Evolutionary conservation across 192 early-diverging fungal species (phyloP), one percentile per base, ranked within the genome.

Genomic region (Dissophora ornata): DNA sequence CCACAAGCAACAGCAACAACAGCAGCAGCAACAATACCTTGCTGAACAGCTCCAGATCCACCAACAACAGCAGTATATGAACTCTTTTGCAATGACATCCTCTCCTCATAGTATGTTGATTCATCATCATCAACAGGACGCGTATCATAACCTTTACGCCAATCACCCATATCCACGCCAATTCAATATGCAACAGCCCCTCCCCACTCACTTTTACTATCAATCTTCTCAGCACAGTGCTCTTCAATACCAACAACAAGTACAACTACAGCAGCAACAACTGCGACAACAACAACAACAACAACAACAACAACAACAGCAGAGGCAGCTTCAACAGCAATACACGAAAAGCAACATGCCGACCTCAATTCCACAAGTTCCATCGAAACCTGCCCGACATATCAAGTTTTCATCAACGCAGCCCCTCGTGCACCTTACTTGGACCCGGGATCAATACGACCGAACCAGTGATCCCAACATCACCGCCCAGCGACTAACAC

Each of bases 401-500:
- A 58, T 86, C 21, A 74, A 80, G 18, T 88, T 88, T 50, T 83
- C 83, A 22, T 41, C 75, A 19, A 81, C 84, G 4, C 85, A 48
- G 3, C 80, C 64, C 2, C 15, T 73, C 11, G 81, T 91, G 8
- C 90, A 91, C 55, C 85, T 86, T 61, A 94, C 92, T 2, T 92
- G 86, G 81, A 81, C 89, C 32, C 67, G 86, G 1, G 80, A 81
- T n/a, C 93, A 96, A 54, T 98, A 98, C 71, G 95, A 97, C 69
- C 85, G 96, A 11, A 84, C 88, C 47, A 94, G 92, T 38, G 92
- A 95, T 75, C 84, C 87, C 0, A 85, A 94, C 48, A 67, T 67
- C 44, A 95, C 94, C 7, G 94, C 93, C 66, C 87, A 87, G 57
- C 89, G 91, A 51, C 78, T 99, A 0, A 97, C 96, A 2, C 90